A percentile compares a stretch with the other conserved stretches of the same genome.
Evolutionary conservation across 2,329 filamentous ascomycete genomes (phyloP).

Genomic region (Pyricularia sp.): DNA sequence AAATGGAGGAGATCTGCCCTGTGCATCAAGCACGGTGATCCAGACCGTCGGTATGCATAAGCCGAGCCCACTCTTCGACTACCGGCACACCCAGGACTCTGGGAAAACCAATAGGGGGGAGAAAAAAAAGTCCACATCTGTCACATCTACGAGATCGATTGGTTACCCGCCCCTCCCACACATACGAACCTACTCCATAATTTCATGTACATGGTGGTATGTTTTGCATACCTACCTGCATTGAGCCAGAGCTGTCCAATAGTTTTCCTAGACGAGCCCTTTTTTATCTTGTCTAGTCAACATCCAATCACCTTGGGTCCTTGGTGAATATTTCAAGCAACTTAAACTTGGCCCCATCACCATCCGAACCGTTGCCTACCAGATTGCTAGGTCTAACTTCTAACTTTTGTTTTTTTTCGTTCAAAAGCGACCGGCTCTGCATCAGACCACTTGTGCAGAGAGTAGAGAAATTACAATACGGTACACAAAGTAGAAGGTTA

Average conservation of each 20-base stretch:
- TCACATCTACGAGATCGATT: background rate
- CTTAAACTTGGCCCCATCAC: background rate
- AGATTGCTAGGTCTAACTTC: background rate
- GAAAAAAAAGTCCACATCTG: background rate
- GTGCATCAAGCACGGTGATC: background rate
- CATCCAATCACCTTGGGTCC: background rate
- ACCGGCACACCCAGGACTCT: background rate
- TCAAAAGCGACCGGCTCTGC: background rate
- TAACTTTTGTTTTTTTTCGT: too few species aligned
- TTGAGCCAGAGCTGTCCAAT: background rate
- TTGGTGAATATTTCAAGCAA: background rate
- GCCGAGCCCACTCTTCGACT: background rate
- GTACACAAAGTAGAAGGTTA: too few species aligned
- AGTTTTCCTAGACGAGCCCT: background rate
- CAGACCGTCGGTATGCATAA: background rate
- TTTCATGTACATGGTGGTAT: background rate
- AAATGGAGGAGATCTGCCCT: background rate
- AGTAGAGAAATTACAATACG: background rate
- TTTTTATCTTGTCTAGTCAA: background rate
- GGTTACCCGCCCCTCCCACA: background rate
- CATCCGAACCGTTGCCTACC: background rate
- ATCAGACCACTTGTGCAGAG: background rate
- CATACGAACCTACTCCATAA: background rate
- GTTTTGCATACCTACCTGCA: background rate
- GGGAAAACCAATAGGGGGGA: background rate